A percentile compares a stretch with the other conserved stretches of the same genome.
These are phyloP conservation scores for Hanseniaspora lindneri DNA, from an alignment of 805 yeast genomes.

Conservation along the genomic window DNA sequence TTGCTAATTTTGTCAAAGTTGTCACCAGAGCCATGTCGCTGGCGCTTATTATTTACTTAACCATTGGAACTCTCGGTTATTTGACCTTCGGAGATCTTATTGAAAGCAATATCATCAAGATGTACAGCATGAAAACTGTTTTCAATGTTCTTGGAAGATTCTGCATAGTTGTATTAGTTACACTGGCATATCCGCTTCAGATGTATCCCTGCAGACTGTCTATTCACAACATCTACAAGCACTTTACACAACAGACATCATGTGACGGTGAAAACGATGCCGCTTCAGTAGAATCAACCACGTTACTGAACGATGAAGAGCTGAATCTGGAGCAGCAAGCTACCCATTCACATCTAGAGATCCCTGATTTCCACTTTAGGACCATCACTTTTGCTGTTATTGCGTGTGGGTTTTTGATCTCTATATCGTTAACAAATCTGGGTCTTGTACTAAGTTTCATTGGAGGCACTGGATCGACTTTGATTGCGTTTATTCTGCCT, in stretches of 20 bases:
- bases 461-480: constrained; percentile 75
- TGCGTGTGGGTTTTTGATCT: constrained; percentile 40
- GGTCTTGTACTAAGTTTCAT: constrained; percentile 61
- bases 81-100: constrained; percentile 75
- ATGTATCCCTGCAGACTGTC: constrained; percentile 84
- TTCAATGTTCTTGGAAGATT: constrained; percentile 69
- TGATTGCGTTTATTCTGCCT: constrained; percentile 66
- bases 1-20: constrained; percentile 36
- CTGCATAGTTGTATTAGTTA: constrained; percentile 68
- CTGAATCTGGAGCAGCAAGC: constrained; percentile 11
- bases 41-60: constrained; percentile 50
- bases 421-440: constrained; percentile 49
- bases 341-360: constrained; percentile 5
- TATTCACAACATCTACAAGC: constrained; percentile 56
- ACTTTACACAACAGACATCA: constrained; percentile 24
- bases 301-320: constrained; percentile 12
- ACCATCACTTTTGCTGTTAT: constrained; percentile 40
- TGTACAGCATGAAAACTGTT: constrained; percentile 49
- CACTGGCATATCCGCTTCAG: constrained; percentile 79
- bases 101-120: constrained; percentile 64
- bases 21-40: constrained; percentile 43
- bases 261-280: not conserved
- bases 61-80: constrained; percentile 75
- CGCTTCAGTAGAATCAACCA: constrained; percentile 12
- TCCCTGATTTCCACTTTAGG: constrained; percentile 28